Conservation (phyloP, 2,329 filamentous ascomycete genomes). For the Exophiala oligosperma region DNA sequence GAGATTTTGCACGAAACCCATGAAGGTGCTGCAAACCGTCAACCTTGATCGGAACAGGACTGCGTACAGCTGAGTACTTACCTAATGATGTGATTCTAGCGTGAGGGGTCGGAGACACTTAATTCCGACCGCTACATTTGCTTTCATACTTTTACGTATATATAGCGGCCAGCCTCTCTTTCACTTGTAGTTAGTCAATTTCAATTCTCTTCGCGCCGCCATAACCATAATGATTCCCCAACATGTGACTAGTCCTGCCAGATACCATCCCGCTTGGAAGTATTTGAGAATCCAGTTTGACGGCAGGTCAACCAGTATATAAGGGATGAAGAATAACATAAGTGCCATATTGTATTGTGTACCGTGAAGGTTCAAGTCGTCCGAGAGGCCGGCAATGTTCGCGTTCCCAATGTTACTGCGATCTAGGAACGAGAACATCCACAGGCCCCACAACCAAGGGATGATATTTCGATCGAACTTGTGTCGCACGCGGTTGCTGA, state of each 20-base stretch:
- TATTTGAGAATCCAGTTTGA: constrained; percentile 17
- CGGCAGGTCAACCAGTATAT: constrained; percentile 20
- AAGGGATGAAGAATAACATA: constrained; percentile 19
- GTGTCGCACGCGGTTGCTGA: too few species aligned
- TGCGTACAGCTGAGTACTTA: constrained; percentile 2
- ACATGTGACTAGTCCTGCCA: constrained; percentile 9
- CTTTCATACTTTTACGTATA: too few species aligned
- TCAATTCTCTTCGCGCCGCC: too few species aligned
- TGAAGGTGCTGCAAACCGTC: neutral
- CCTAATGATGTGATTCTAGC: neutral
- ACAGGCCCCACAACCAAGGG: neutral
- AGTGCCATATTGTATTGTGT: constrained; percentile 7
- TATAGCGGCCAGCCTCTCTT: too few species aligned
- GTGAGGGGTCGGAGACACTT: neutral
- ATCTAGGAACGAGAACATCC: constrained; percentile 46
- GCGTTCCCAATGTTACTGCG: constrained; percentile 59
- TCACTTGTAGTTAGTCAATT: too few species aligned
- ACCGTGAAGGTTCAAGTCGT: constrained; percentile 43
- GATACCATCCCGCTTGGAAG: constrained; percentile 16
- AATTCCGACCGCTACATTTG: too few species aligned
- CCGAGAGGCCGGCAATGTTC: constrained; percentile 63
- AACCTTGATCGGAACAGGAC: too few species aligned
- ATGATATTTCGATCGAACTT: too few species aligned
- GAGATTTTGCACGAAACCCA: constrained; percentile 28
- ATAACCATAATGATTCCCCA: neutral